Evolutionary conservation across 202 grass and related monocot genomes (phyloP).

Genomic region (Eragrostis tef): DNA sequence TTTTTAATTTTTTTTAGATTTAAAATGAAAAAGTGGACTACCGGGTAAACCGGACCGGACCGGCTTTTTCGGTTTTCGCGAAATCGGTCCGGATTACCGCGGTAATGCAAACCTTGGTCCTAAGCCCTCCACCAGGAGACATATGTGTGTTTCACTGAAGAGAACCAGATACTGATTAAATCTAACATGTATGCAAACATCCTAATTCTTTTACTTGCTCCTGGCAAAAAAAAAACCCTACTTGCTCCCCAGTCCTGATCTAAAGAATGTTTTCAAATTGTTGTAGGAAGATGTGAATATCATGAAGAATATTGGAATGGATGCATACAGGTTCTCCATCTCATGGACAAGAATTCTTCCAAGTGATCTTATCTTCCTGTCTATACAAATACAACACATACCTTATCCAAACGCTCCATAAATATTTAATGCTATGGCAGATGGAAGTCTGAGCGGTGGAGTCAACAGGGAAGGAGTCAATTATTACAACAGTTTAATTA

Average conservation of each 20-base stretch:
- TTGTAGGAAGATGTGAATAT: conserved; percentile 60
- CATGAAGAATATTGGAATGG: conserved; percentile 72
- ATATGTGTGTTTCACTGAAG: no score
- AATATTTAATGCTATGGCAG: conserved; percentile 30
- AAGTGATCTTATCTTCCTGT: neutral
- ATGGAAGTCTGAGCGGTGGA: conserved; percentile 63
- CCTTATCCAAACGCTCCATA: neutral
- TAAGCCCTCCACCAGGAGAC: no score
- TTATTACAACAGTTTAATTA: conserved; percentile 72
- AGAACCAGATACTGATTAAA: no score
- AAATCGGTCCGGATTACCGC: no score
- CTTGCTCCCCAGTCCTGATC: no score
- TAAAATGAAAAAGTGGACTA: no score
- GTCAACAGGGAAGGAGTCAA: conserved; percentile 66
- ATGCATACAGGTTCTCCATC: conserved; percentile 71
- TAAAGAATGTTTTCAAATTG: no score
- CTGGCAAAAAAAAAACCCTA: neutral
- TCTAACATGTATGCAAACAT: no score
- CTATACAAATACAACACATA: neutral
- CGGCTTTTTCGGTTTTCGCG: no score
- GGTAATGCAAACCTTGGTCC: no score
- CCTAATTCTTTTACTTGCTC: neutral
- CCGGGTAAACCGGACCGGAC: no score
- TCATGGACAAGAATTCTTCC: conserved; percentile 69
- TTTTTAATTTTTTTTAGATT: no score